These are phyloP conservation scores for Penicillium cosmopolitanum DNA, from an alignment of 495 filamentous ascomycete genomes.

Conservation along the genomic window DNA sequence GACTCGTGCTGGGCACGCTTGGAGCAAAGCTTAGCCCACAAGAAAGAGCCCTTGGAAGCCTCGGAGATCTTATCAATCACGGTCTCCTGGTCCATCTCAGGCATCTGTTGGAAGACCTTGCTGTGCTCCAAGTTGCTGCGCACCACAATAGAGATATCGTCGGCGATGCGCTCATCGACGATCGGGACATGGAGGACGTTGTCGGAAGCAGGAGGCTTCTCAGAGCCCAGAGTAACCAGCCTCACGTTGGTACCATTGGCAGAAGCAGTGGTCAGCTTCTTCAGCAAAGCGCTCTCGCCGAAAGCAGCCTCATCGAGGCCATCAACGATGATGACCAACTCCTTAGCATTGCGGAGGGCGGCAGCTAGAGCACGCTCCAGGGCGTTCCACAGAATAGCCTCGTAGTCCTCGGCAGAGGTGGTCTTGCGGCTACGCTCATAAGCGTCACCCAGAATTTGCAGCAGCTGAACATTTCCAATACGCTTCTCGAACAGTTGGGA, in stretches of 20 bases:
- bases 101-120: slow-evolving; percentile 20
- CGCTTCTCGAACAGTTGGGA: slow-evolving; percentile 42
- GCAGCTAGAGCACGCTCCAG: slow-evolving; percentile 27
- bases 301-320: slow-evolving; percentile 40
- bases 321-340: slow-evolving; percentile 41
- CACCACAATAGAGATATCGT: slow-evolving; percentile 33
- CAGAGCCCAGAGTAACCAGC: slow-evolving; percentile 36
- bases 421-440: slow-evolving; percentile 31
- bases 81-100: slow-evolving; percentile 36
- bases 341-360: slow-evolving; percentile 34
- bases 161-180: slow-evolving; percentile 24
- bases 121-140: slow-evolving; percentile 23
- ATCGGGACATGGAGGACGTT: slow-evolving; percentile 24
- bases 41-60: slow-evolving; percentile 40
- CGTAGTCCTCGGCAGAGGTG: slow-evolving; percentile 30
- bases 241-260: slow-evolving; percentile 30
- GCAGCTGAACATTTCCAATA: slow-evolving; percentile 41
- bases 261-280: slow-evolving; percentile 31
- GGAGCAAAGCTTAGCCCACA: slow-evolving; percentile 43
- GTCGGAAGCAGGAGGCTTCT: slow-evolving; percentile 24
- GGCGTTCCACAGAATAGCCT: slow-evolving; percentile 28
- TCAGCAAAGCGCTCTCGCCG: slow-evolving; percentile 31
- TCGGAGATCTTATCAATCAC: slow-evolving; percentile 38
- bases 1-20: slow-evolving; percentile 32
- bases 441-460: slow-evolving; percentile 38